A percentile compares a stretch with the other conserved stretches of the same genome.
phyloP scores from a whole-genome alignment of 2,329 filamentous ascomycete species.

The Paraphoma chrysanthemicola region DNA sequence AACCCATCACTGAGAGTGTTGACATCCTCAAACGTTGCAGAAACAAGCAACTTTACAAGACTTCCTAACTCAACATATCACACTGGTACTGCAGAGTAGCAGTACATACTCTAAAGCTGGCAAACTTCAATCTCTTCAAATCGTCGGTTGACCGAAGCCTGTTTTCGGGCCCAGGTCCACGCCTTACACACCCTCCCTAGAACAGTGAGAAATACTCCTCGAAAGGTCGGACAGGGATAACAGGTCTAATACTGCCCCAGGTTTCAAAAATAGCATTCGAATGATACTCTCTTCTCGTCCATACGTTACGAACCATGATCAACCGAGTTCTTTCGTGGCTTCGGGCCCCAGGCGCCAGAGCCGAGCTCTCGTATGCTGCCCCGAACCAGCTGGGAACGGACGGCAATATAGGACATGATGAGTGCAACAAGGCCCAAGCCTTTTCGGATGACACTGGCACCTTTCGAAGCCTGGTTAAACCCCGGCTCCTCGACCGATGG shows the following conservation, averaged over 20 bases:
- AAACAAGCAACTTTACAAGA: too few relatives aligned
- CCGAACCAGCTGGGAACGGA: not conserved
- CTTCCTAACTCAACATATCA: too few relatives aligned
- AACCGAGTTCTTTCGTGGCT: not conserved
- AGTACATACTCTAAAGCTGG: too few relatives aligned
- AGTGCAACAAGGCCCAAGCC: not conserved
- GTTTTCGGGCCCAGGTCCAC: not conserved
- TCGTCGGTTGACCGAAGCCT: not conserved
- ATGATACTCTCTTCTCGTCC: not conserved
- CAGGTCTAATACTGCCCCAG: not conserved
- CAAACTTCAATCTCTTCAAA: too few relatives aligned
- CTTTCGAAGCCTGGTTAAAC: not conserved
- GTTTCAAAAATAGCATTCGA: not conserved
- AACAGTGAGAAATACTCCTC: not conserved
- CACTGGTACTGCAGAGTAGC: too few relatives aligned
- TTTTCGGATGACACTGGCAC: not conserved
- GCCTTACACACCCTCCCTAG: not conserved
- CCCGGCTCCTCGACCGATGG: conserved; percentile 2
- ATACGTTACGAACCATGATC: not conserved
- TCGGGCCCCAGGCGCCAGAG: not conserved
- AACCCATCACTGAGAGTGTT: too few relatives aligned
- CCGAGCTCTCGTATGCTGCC: not conserved
- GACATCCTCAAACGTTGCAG: too few relatives aligned
- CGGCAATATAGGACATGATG: not conserved
- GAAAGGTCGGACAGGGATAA: not conserved